Percentiles rank a stretch among this genome's conserved stretches.
Evolutionary conservation across 805 yeast genomes (phyloP).

Genomic region (Candida glaebosa): DNA sequence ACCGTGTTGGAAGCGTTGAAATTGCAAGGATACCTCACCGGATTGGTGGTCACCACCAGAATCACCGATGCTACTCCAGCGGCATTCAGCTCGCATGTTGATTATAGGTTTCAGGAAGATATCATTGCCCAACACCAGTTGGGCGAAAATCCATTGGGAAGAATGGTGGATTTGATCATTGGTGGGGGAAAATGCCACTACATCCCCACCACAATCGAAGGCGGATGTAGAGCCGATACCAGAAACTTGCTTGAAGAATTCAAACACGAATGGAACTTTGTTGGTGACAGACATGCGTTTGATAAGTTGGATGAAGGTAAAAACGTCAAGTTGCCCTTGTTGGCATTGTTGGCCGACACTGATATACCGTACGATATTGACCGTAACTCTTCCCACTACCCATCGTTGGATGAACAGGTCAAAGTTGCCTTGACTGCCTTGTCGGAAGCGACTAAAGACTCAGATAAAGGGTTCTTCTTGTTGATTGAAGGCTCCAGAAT

Average conservation of each 20-base stretch:
- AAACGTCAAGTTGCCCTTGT: conserved; percentile 69
- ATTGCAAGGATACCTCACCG: conserved; percentile 75
- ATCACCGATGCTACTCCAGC: conserved; percentile 97
- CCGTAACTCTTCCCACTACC: conserved; percentile 56
- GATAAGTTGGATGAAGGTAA: conserved; percentile 52
- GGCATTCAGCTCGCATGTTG: conserved; percentile 77
- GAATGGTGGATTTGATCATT: conserved; percentile 75
- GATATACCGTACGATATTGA: conserved; percentile 88
- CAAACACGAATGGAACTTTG: conserved; percentile 60
- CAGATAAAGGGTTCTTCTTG: conserved; percentile 82
- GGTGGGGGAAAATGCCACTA: conserved; percentile 93
- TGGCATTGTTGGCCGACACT: conserved; percentile 69
- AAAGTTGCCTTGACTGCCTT: conserved; percentile 69
- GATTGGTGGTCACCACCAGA: conserved; percentile 88
- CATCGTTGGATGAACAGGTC: conserved; percentile 79
- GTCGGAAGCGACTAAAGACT: conserved; percentile 60
- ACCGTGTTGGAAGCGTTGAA: conserved; percentile 87
- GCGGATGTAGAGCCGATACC: conserved; percentile 70
- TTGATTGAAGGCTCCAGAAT: conserved; percentile 90
- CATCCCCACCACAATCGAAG: conserved; percentile 47
- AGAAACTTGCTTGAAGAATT: conserved; percentile 69
- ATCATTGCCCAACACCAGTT: conserved; percentile 84
- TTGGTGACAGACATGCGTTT: conserved; percentile 56
- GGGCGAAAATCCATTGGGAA: conserved; percentile 77
- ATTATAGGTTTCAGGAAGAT: conserved; percentile 73